Percentiles rank a stretch among this genome's conserved stretches.
phyloP scores from a whole-genome alignment of 495 filamentous ascomycete species.

The Lentithecium fluviatile region DNA sequence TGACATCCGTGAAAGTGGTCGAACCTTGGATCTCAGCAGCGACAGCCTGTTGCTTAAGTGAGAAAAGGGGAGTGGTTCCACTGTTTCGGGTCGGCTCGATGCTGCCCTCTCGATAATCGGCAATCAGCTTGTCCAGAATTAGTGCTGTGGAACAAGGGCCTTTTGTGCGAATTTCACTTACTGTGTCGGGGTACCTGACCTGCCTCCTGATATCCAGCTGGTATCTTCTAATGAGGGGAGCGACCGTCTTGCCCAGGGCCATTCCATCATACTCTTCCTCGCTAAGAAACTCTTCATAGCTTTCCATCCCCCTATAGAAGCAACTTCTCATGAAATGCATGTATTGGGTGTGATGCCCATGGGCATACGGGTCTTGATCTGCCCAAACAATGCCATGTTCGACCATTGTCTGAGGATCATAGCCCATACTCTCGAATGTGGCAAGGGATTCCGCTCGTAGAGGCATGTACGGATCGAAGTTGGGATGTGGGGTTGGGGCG shows the following conservation, averaged over 20 bases:
- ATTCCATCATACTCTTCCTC: conserved; percentile 41
- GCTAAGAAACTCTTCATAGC: conserved; percentile 38
- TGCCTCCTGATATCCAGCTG: conserved; percentile 30
- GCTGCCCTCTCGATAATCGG: conserved; percentile 36
- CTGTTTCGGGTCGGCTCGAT: conserved; percentile 39
- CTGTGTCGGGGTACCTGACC: conserved; percentile 43
- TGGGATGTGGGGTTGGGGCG: conserved; percentile 38
- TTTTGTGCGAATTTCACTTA: conserved; percentile 19
- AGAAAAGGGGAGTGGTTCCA: conserved; percentile 37
- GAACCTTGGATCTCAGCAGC: conserved; percentile 39
- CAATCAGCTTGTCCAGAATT: conserved; percentile 34
- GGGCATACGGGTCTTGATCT: conserved; percentile 42
- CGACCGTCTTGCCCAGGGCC: conserved; percentile 33
- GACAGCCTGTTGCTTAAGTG: conserved; percentile 41
- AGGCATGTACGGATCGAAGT: conserved; percentile 37
- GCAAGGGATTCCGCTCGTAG: conserved; percentile 37
- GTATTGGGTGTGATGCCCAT: conserved; percentile 40
- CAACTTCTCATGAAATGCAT: conserved; percentile 37
- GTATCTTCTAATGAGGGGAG: conserved; percentile 37
- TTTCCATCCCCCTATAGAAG: conserved; percentile 43
- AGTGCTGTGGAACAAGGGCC: neutral
- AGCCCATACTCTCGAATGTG: conserved; percentile 42
- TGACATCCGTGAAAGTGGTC: conserved; percentile 35
- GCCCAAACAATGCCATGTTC: conserved; percentile 42
- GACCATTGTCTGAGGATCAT: conserved; percentile 42